Base-by-base conservation (phyloP, 495 filamentous ascomycete species). In the Chaetomium fimeti region DNA sequence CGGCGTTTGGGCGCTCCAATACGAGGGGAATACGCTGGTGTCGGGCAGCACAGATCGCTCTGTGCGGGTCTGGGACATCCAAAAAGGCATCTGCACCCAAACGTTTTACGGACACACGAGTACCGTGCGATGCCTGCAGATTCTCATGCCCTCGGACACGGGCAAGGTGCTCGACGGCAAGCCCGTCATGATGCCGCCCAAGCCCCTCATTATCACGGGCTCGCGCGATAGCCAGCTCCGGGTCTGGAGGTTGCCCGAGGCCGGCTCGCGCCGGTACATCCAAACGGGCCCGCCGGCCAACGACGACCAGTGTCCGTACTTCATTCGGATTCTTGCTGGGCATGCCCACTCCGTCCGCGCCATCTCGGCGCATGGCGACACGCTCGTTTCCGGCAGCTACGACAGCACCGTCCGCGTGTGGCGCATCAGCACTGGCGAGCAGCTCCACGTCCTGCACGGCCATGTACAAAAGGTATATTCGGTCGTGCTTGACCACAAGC, bases 101-200 rank as follows among this genome's bases (percentile, higher is more conserved):
- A 87, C 96, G 3, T 99, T 98, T 73, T 92, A 97, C 67, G 95
- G 94, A 1, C 94, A 99, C 68, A 98, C 95, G 12, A 97, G 93
- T 32, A 99, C 94, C 18, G 94, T 99, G 8, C 88, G 94, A 62
- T 99, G 94, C 72, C 76, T 99, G 60, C 92, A 97, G 70, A 99
- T 99, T 53, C 80, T 99, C 24, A 88, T 95, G 82, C 94, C 94
- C 0, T 87, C 87, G 2, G 83, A 90, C 66, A 85, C 93, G 15
- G 91, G 91, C 28, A 84, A 82, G 53, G 85, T 84, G 28, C 71
- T 81, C 22, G 85, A 94, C 67, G 92, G 92, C n/a, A 85, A 83
- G 61, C 79, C 88, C 38, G 85, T 92, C 64, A 90, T 93, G 82
- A 90, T 93, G 88, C 94, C 94, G 0, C 90, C 91, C 66, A 87